phyloP scores from a whole-genome alignment of 2,329 filamentous ascomycete species.

The Colletotrichum chrysophilum region DNA sequence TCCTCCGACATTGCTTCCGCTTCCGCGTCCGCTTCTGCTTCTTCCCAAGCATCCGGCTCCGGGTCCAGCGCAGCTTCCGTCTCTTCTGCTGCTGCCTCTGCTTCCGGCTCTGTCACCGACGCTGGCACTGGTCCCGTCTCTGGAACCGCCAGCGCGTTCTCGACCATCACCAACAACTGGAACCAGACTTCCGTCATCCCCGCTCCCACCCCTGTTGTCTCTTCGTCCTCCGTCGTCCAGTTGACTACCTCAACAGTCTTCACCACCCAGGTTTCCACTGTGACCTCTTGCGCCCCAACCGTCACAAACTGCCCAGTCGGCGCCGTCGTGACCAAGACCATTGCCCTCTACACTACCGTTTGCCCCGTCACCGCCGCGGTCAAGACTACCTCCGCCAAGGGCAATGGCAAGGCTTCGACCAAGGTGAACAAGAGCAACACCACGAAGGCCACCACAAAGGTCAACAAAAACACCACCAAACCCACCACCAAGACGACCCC shows the following conservation, averaged over 20 bases:
- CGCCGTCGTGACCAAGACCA: slow-evolving; percentile 39
- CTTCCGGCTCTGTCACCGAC: background rate
- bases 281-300: slow-evolving; percentile 58
- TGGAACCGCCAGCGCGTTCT: background rate
- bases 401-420: background rate
- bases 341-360: slow-evolving; percentile 42
- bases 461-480: background rate
- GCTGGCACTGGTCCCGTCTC: background rate
- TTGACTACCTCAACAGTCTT: slow-evolving; percentile 43
- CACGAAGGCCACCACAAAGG: background rate
- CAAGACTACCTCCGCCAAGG: slow-evolving; percentile 10
- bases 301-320: slow-evolving; percentile 43
- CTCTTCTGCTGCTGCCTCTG: background rate
- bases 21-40: background rate
- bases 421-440: background rate
- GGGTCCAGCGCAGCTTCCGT: background rate
- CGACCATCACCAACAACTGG: background rate
- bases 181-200: background rate
- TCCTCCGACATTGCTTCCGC: background rate
- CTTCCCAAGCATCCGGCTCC: background rate
- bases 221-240: slow-evolving; percentile 7
- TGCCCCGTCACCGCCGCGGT: slow-evolving; percentile 39
- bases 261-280: slow-evolving; percentile 52
- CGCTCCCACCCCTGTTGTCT: slow-evolving; percentile 10
- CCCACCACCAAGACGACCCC: background rate